Base-by-base conservation (phyloP, 2,329 filamentous ascomycete species). In the Ascochyta lentis region DNA sequence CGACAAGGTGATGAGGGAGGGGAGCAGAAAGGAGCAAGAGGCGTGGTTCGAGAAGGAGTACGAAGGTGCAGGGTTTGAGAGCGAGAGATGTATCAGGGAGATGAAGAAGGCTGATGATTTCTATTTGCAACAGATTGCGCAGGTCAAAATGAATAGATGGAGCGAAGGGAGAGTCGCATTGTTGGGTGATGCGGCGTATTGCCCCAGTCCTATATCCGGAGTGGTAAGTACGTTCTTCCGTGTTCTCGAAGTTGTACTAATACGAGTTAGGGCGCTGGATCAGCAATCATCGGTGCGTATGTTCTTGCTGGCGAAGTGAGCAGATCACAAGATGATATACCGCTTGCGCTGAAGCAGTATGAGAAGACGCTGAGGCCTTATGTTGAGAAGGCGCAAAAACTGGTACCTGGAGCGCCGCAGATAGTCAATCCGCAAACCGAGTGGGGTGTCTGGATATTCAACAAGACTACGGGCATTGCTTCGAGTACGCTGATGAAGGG, bases 71-170 rank as follows among this genome's bases (percentile, higher is more conserved):
- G 78, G 78, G 1, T 80, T 76, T 71, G 58, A 77, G 52, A 61
- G 63, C 0, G 66, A 75, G 2, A 68, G 75, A 0, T 65, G 78
- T 3, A 43, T 81, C 0, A 57, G 70, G 7, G 77, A 64, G 1
- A 78, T 82, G 76, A 63, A 72, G 26, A 65, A 63, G 1, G 64
- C 74, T 0, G 62, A 77, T 0, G 76, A 82, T 50, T 81, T 80
- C 59, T 82, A 82, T 63, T 77, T 75, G 54, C 73, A 79, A 27
- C 72, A 77, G 16, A 64, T 77, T n/a, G 75, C 69, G 6, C 74
- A 78, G 42, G 70, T 79, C 40, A 74, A 72, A 41, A 69, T 79
- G 58, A 58, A 70, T 2, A 47, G 59, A 2, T 78, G 74, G 71
- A 67, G 65, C 1, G 64, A 68, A 16, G 73, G 74, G 7, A 68